Conservation (phyloP, 1,139 yeast genomes). For the Candida smagusa region DNA sequence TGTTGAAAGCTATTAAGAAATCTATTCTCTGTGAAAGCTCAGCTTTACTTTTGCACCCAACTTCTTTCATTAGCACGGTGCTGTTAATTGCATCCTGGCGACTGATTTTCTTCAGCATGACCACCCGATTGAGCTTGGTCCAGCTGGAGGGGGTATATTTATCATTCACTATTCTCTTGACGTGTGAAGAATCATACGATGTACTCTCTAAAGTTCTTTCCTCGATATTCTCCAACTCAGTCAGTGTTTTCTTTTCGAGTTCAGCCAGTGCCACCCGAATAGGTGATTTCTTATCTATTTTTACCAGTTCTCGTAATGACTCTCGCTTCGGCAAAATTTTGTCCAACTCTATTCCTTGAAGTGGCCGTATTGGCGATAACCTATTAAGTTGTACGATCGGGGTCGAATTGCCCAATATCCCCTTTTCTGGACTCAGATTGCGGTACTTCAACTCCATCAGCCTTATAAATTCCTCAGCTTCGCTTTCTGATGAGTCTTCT, state of each 20-base stretch:
- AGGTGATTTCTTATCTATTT: no score
- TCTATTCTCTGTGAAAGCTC: constrained; percentile 13
- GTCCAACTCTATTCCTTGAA: no score
- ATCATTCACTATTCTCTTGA: no score
- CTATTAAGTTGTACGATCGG: constrained; percentile 4
- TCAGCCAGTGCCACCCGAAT: no score
- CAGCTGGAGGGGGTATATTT: constrained; percentile 7
- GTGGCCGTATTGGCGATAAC: no score
- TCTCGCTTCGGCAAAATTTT: no score
- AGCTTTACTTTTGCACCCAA: constrained; percentile 9
- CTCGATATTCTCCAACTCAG: no score
- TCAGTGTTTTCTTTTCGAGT: no score
- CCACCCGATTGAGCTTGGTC: constrained; percentile 12
- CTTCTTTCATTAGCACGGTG: constrained; percentile 7
- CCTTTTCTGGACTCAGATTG: constrained; percentile 8
- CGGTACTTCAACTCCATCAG: constrained; percentile 7
- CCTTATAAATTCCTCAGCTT: constrained; percentile 9
- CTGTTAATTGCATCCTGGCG: constrained; percentile 14
- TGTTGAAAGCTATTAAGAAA: constrained; percentile 10
- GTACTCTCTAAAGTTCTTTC: no score
- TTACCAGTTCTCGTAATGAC: no score
- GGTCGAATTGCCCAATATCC: constrained; percentile 7
- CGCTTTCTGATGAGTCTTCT: constrained; percentile 9
- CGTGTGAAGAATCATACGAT: no score
- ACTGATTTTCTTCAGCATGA: constrained; percentile 11